Evolutionary conservation across 805 yeast genomes (phyloP).

Genomic region (Candida vartiovaarae): DNA sequence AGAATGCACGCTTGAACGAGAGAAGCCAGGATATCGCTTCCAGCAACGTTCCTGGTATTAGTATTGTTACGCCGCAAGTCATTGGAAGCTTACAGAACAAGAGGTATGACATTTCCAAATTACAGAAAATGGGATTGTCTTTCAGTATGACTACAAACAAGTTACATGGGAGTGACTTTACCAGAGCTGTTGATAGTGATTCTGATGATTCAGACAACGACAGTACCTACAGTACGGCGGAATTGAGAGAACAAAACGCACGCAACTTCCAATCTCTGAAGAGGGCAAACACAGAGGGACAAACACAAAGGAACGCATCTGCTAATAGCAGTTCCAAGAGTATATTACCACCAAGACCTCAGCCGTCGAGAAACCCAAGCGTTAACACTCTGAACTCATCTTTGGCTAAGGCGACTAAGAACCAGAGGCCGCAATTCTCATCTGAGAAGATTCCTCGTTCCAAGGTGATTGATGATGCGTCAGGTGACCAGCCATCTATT

Average conservation of each 20-base stretch:
- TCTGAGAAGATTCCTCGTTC: constrained; percentile 69
- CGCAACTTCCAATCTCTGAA: constrained; percentile 5
- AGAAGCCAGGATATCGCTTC: constrained; percentile 7
- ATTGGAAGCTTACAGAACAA: constrained; percentile 20
- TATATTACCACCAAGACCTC: background rate
- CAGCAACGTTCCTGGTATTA: constrained; percentile 28
- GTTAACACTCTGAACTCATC: background rate
- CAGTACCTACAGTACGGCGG: constrained; percentile 16
- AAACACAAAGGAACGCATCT: background rate
- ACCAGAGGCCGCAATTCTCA: constrained; percentile 52
- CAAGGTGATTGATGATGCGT: constrained; percentile 57
- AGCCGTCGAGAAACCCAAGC: background rate
- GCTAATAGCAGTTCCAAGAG: background rate
- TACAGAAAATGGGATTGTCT: constrained; percentile 74
- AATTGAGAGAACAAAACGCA: constrained; percentile 4
- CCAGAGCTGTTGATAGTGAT: constrained; percentile 19
- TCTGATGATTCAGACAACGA: constrained; percentile 24
- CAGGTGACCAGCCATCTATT: constrained; percentile 61
- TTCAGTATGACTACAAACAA: constrained; percentile 66
- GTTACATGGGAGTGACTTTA: constrained; percentile 29
- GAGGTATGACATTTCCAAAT: constrained; percentile 43
- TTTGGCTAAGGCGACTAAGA: constrained; percentile 16
- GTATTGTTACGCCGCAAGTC: constrained; percentile 25
- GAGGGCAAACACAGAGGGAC: constrained; percentile 4
- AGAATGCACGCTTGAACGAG: constrained; percentile 41